Conservation (phyloP, 306 rosid genomes). For the Senna tora region DNA sequence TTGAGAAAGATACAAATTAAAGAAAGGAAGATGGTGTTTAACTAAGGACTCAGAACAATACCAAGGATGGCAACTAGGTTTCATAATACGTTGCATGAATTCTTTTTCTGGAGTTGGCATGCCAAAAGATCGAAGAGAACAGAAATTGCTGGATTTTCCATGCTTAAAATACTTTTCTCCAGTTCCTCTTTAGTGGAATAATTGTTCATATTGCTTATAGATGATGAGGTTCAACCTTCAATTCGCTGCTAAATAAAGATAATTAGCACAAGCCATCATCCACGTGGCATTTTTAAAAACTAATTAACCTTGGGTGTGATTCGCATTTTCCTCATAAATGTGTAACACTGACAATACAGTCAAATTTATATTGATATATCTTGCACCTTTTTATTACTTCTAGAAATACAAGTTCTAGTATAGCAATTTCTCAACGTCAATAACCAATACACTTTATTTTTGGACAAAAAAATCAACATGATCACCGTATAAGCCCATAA, state of each 20-base stretch:
- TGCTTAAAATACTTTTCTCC: slow-evolving; percentile 38
- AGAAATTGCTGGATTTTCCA: slow-evolving; percentile 51
- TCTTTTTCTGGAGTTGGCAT: slow-evolving; percentile 2
- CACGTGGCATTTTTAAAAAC: neutral
- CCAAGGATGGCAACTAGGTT: slow-evolving; percentile 70
- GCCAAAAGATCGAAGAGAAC: slow-evolving; percentile 35
- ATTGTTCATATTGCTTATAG: slow-evolving; percentile 4
- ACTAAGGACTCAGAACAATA: slow-evolving; percentile 47
- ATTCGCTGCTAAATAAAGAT: slow-evolving; percentile 41
- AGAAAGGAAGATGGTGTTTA: slow-evolving; percentile 14
- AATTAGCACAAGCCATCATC: neutral
- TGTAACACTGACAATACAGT: neutral
- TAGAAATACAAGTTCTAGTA: neutral
- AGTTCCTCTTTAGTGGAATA: slow-evolving; percentile 43
- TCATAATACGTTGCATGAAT: slow-evolving; percentile 49
- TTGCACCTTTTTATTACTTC: neutral
- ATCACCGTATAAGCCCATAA: neutral
- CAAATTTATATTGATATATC: neutral
- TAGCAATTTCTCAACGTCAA: neutral
- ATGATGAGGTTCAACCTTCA: slow-evolving; percentile 12
- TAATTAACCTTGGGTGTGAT: slow-evolving; percentile 50
- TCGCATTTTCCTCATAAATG: slow-evolving; percentile 46
- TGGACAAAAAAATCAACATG: neutral
- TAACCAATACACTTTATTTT: neutral
- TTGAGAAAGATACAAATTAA: no score